Evolutionary conservation across 495 filamentous ascomycete genomes (phyloP).

Genomic region (Lepraria neglecta): DNA sequence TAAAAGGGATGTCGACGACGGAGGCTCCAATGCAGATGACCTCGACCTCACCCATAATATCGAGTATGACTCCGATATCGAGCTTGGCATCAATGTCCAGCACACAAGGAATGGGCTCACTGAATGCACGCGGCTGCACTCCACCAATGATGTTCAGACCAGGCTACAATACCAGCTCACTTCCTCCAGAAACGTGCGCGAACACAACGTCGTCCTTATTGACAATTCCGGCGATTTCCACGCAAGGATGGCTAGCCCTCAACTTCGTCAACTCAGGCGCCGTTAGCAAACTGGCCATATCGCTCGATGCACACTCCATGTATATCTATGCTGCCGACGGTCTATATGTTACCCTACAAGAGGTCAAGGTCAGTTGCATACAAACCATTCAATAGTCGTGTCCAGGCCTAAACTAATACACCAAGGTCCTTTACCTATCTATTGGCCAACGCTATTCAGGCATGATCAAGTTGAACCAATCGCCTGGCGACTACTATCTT

Average conservation of each 20-base stretch:
- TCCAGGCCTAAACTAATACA: not conserved
- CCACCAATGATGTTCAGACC: not conserved
- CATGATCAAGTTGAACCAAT: slow-evolving; percentile 27
- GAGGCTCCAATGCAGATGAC: no score
- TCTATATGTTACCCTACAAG: slow-evolving; percentile 25
- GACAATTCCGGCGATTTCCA: slow-evolving; percentile 15
- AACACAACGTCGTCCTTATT: slow-evolving; percentile 22
- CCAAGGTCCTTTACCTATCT: slow-evolving; percentile 22
- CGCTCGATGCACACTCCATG: slow-evolving; percentile 27
- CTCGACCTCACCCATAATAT: no score
- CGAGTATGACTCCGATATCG: not conserved
- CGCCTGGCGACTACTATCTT: slow-evolving; percentile 21
- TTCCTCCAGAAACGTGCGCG: slow-evolving; percentile 25
- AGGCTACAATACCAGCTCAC: slow-evolving; percentile 20
- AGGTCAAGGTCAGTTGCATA: slow-evolving; percentile 24
- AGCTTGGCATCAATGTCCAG: not conserved
- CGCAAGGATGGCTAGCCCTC: slow-evolving; percentile 25
- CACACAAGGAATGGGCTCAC: not conserved
- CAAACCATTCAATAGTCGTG: not conserved
- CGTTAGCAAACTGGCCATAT: slow-evolving; percentile 20
- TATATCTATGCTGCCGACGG: slow-evolving; percentile 28
- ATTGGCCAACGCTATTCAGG: slow-evolving; percentile 29
- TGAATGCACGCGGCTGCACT: not conserved
- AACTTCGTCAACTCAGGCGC: slow-evolving; percentile 26
- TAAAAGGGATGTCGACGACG: not conserved